Percentiles rank a stretch among this genome's conserved stretches.
Conservation (phyloP, 495 filamentous ascomycete species). For the Glarea lozoyensis region DNA sequence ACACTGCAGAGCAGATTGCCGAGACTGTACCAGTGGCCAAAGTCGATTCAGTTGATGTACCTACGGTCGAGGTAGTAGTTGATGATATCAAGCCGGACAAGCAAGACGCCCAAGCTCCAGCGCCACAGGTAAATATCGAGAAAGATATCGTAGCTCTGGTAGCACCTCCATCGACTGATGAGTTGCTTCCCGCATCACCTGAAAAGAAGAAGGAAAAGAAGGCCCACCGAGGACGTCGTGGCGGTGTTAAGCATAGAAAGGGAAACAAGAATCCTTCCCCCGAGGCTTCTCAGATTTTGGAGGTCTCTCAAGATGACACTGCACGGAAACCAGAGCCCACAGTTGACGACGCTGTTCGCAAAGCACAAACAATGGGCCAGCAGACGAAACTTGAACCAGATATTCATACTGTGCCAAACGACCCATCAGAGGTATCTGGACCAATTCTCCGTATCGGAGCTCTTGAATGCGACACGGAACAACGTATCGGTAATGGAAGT, state of each 20-base stretch:
- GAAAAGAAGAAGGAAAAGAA: conserved; percentile 45
- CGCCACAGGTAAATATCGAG: background rate
- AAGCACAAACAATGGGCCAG: conserved; percentile 34
- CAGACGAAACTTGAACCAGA: conserved; percentile 48
- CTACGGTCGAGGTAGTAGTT: background rate
- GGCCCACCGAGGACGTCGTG: conserved; percentile 65
- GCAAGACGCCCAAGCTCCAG: background rate
- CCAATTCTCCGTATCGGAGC: conserved; percentile 60
- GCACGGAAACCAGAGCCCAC: conserved; percentile 22
- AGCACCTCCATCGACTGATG: conserved; percentile 25
- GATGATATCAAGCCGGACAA: background rate
- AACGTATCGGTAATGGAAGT: conserved; percentile 69
- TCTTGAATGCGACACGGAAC: conserved; percentile 62
- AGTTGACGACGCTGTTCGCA: conserved; percentile 34
- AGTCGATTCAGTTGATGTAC: background rate
- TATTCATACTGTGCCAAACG: conserved; percentile 37
- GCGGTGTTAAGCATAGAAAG: conserved; percentile 67
- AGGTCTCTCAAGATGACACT: conserved; percentile 29
- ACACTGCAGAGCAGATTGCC: background rate
- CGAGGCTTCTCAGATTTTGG: conserved; percentile 15
- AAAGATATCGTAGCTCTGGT: background rate
- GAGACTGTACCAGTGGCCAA: background rate
- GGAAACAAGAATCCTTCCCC: conserved; percentile 31
- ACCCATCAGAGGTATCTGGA: conserved; percentile 43
- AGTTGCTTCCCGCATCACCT: conserved; percentile 26